phyloP scores from a whole-genome alignment of 129 eudicot species.

The Lactuca sativa region DNA sequence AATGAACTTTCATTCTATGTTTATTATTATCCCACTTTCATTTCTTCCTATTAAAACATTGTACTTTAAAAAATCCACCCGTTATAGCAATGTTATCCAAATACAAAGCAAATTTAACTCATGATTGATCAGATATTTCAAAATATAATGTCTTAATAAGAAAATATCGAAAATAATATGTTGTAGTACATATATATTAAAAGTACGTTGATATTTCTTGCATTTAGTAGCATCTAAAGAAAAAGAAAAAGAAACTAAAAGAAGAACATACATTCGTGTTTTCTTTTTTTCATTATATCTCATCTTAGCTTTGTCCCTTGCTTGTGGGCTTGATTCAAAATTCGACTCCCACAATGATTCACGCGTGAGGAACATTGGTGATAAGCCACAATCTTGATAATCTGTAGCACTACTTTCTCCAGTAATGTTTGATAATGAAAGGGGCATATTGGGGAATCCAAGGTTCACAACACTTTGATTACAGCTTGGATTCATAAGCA shows the following conservation, averaged over 20 bases:
- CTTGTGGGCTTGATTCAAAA: slow-evolving; percentile 58
- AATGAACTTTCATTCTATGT: too few relatives aligned
- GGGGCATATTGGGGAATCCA: slow-evolving; percentile 42
- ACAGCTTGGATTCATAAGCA: slow-evolving; percentile 54
- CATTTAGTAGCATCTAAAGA: too few relatives aligned
- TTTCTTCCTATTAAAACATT: too few relatives aligned
- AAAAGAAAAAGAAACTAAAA: background rate
- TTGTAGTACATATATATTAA: too few relatives aligned
- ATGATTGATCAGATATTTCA: too few relatives aligned
- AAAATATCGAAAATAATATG: too few relatives aligned
- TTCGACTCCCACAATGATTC: slow-evolving; percentile 65
- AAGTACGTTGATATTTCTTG: too few relatives aligned
- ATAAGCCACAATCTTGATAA: slow-evolving; percentile 70
- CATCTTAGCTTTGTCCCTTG: slow-evolving; percentile 81
- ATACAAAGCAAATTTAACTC: too few relatives aligned
- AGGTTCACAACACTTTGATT: slow-evolving; percentile 37
- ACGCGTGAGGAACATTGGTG: slow-evolving; percentile 50
- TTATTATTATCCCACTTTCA: too few relatives aligned
- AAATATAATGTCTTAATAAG: too few relatives aligned
- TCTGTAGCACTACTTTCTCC: slow-evolving; percentile 66
- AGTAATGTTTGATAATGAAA: slow-evolving; percentile 49
- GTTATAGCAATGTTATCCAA: too few relatives aligned
- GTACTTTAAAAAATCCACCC: too few relatives aligned
- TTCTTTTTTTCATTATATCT: slow-evolving; percentile 79
- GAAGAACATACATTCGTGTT: slow-evolving; percentile 51